These are phyloP conservation scores for Aureobasidium lini DNA, from an alignment of 2,329 filamentous ascomycete species.

Conservation along the genomic window DNA sequence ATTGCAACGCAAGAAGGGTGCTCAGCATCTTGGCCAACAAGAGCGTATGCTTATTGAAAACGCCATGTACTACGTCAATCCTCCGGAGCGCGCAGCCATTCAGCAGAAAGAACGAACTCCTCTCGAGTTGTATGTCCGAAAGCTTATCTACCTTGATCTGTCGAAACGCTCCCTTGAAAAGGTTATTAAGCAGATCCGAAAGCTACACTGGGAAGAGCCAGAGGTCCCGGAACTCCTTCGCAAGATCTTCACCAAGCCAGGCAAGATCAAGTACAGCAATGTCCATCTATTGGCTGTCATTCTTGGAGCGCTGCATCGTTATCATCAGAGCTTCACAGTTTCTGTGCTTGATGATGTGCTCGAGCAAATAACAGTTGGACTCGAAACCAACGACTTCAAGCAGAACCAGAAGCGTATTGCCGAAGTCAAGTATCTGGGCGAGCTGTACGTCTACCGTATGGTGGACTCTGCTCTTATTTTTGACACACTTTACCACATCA, in stretches of 20 bases:
- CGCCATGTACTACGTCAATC: conserved; percentile 95
- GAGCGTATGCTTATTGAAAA: conserved; percentile 99
- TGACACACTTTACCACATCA: conserved; percentile 86
- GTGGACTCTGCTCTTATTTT: conserved; percentile 93
- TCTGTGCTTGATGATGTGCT: conserved; percentile 86
- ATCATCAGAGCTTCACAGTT: conserved; percentile 86
- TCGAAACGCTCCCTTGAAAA: conserved; percentile 91
- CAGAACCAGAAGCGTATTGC: conserved; percentile 92
- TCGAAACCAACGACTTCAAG: conserved; percentile 96
- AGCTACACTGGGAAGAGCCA: conserved; percentile 93
- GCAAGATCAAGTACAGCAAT: conserved; percentile 96
- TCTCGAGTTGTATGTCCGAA: conserved; percentile 85
- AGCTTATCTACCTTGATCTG: conserved; percentile 87
- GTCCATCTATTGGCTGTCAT: conserved; percentile 89
- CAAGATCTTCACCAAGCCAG: conserved; percentile 91
- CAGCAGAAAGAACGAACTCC: conserved; percentile 94
- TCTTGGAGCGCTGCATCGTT: conserved; percentile 78
- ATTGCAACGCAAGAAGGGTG: conserved; percentile 88
- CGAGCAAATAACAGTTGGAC: conserved; percentile 76
- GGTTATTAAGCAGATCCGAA: conserved; percentile 86
- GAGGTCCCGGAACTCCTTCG: conserved; percentile 75
- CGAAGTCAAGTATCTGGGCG: conserved; percentile 91
- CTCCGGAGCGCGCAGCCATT: conserved; percentile 85
- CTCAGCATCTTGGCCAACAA: conserved; percentile 89
- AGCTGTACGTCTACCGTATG: conserved; percentile 96